Evolutionary conservation across 2,329 filamentous ascomycete genomes (phyloP), one percentile per base, ranked within the genome.

Genomic region (Exophiala sp.): DNA sequence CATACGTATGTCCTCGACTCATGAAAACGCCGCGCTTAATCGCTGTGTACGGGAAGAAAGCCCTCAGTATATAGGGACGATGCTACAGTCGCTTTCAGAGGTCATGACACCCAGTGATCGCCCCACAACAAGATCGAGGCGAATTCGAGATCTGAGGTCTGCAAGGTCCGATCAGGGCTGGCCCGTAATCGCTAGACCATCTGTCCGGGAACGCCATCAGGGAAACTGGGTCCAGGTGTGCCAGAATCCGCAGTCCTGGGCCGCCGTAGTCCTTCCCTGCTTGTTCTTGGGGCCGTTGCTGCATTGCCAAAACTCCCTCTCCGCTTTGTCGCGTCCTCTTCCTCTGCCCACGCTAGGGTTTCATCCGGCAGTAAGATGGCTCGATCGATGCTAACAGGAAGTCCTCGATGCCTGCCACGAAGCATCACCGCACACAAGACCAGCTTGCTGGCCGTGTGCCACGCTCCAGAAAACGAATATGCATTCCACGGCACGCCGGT

Each of bases 401-500:
- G 63, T 10, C 78, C 78, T 40, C 80, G 68, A 68, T 83, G 79
- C 35, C 80, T 65, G 1, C 80, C 80, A 51, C 80, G 67, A 21
- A 82, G 66, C 79, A 82, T 82, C 47, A 82, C 75, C 2, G 73
- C 73, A 58, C 77, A 80, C 16, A 82, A 65, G 1, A 83, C 73
- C 41, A 83, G 62, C 65, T 83, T 83, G 61, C 76, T 78, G 47
- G 78, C 63, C 3, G 65, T 71, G 32, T 72, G 71, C 69, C 78
- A 80, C 36, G 70, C 63, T 3, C 78, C 79, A 18, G 66, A 75
- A 53, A 80, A 78, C 29, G 67, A 71, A 62, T 77, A 77, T 5
- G 67, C 66, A 32, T 70, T 64, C 57, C 70, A 66, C 0, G 77
- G 75, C 5, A 76, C 59, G 2, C 77, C 77, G 5, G 75, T 63